Percentiles rank a stretch among this genome's conserved stretches.
Evolutionary conservation across 2,329 filamentous ascomycete species (phyloP).

Genomic region (Colletotrichum musae): DNA sequence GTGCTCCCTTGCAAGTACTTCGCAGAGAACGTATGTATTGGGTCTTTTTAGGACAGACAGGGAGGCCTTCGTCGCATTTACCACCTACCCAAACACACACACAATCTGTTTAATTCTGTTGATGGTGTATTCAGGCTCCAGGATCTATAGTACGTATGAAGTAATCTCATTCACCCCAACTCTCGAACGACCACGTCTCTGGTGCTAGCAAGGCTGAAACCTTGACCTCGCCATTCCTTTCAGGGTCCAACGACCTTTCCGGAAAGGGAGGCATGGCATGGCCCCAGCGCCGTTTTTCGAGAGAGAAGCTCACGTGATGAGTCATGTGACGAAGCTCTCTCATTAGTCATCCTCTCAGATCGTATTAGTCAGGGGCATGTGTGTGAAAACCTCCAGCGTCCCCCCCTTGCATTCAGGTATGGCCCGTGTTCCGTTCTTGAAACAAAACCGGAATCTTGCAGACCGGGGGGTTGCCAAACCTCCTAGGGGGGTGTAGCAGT

Average conservation of each 20-base stretch:
- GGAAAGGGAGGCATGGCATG: not conserved
- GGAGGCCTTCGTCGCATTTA: constrained; percentile 3
- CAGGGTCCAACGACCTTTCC: constrained; percentile 22
- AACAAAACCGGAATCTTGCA: no score
- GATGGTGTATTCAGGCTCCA: constrained; percentile 6
- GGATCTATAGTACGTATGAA: constrained; percentile 25
- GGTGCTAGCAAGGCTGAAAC: constrained; percentile 31
- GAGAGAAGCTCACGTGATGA: not conserved
- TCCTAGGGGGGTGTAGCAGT: no score
- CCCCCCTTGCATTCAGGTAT: not conserved
- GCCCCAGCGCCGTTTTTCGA: constrained; percentile 1
- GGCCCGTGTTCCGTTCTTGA: constrained; percentile 30
- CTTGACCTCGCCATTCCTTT: constrained; percentile 29
- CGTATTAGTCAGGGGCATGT: no score
- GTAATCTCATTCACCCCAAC: constrained; percentile 18
- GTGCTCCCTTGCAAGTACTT: constrained; percentile 19
- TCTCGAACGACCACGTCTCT: constrained; percentile 31
- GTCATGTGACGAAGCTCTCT: constrained; percentile 5
- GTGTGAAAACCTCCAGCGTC: no score
- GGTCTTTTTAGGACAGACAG: not conserved
- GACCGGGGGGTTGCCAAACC: no score
- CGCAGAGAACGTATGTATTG: not conserved
- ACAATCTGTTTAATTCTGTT: not conserved
- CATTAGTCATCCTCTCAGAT: not conserved
- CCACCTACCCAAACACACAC: constrained; percentile 1